Base-by-base conservation (phyloP, 257 asterid species). In the Paulownia fortunei region DNA sequence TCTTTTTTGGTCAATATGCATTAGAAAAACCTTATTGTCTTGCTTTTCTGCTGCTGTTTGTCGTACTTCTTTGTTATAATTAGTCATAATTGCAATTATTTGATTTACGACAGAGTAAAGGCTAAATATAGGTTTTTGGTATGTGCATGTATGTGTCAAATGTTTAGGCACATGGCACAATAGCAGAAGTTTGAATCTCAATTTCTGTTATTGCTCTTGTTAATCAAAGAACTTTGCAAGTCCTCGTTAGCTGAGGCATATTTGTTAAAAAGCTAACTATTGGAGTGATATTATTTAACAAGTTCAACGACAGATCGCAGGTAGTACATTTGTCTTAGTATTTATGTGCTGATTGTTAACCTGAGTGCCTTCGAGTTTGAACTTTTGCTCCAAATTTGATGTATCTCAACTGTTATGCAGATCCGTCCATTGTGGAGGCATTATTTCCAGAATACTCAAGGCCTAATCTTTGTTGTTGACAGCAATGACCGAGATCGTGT, bases 341-440 rank as follows among this genome's bases (percentile, higher is more conserved):
- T 51, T 34, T 7, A 37, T 24, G 24, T 76, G 32, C 23, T 79
- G 52, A 30, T 51, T 64, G 51, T 32, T 64, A 71, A 49, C 77
- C 12, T 23, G 42, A 36, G 19, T 56, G 6, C 72, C 72, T 72
- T 24, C 30, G 15, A 37, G 64, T 74, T 69, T 59, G 67, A 41
- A 51, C 30, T 9, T 69, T 68, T 51, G 4, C 23, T 42, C 41
- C 76, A 44, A 23, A 49, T 56, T 49, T 75, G 75, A 80, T 68
- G 44, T 47, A 4, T 42, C 66, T 70, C 37, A 2, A 71, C 39
- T 56, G 8, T 69, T 36, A 5, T 77, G 80, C 84, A 86, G 89
- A 86, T 86, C 77, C 89, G 89, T 61, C 87, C 89, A 66, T 65
- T 86, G 74, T 86, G 89, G 89, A 80, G 89, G 81, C 89, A 86